phyloP scores from a whole-genome alignment of 31 red algal genomes.

The Endocladia muricata region DNA sequence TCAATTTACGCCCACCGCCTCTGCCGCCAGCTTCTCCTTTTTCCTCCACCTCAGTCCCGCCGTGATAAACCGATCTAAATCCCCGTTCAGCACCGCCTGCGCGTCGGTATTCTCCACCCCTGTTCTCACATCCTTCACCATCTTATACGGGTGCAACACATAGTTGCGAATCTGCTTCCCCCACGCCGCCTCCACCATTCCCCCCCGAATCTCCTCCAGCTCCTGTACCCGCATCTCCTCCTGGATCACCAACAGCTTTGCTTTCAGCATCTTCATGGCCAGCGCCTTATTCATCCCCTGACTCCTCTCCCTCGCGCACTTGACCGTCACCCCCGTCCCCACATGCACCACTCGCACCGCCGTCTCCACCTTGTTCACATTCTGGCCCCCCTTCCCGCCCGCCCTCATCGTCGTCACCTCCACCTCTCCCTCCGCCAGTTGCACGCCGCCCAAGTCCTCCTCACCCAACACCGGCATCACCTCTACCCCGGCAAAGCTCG shows the following conservation, averaged over 20 bases:
- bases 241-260: constrained; percentile 77
- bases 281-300: constrained; percentile 78
- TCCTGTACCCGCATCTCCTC: constrained; percentile 83
- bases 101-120: constrained; percentile 63
- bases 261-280: constrained; percentile 78
- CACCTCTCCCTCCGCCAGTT: constrained; percentile 76
- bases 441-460: constrained; percentile 23
- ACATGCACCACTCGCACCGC: constrained; percentile 81
- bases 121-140: constrained; percentile 94
- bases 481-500: constrained; percentile 94
- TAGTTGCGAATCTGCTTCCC: constrained; percentile 97
- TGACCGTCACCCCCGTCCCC: constrained; percentile 82
- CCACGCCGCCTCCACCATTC: constrained; percentile 84
- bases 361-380: constrained; percentile 96
- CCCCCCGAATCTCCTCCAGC: constrained; percentile 75
- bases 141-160: constrained; percentile 90
- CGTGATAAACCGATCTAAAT: constrained; percentile 63
- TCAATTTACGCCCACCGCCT: background rate
- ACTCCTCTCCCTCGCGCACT: constrained; percentile 64
- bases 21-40: background rate
- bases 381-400: constrained; percentile 94
- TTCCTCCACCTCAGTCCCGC: constrained; percentile 37
- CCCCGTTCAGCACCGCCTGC: constrained; percentile 75
- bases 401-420: constrained; percentile 94
- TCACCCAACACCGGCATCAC: constrained; percentile 87